Evolutionary conservation across 306 rosid species (phyloP), one percentile per base, ranked within the genome.

Genomic region (Lathyrus sativus): DNA sequence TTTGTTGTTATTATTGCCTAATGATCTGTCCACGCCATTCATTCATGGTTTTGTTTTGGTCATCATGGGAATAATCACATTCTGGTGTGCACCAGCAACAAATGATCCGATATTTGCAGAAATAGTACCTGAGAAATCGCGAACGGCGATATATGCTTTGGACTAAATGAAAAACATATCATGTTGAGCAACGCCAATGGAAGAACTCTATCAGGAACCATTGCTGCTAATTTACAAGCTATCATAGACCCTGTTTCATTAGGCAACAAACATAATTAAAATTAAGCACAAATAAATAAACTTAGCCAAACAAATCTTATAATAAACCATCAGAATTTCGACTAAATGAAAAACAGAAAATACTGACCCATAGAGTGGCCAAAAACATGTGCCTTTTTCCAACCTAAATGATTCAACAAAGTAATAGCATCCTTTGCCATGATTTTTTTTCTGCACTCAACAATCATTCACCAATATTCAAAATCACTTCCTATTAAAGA

Each of bases 41-140:
- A 31, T 65, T 26, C 96, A 86, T 29, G 97, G 85, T 46, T 72
- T 91, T 35, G 75, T 83, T 59, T 74, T 91, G 49, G 76, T 87
- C 82, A 49, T 87, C 62, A 85, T 91, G 88, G 97, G 91, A 24
- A 76, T 85, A 11, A 64, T 44, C 67, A 77, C 73, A 10, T 78
- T 88, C 55, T 91, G 96, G 93, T 83, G 84, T 75, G 88, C 41
- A 65, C 68, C 90, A 2, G 96, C 95, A 18, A 87, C 93, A 59
- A 91, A 91, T 87, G 82, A 87, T 75, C 98, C 96, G 54, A 92
- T 92, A 85, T 92, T 92, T 87, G 98, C 98, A 74, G 96, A 92
- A 82, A 87, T 89, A 68, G 95, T 92, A 17, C 90, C 92, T 26
- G 89, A 89, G 82, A 89, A 73, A 76, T 92, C 95, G 2, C 85